phyloP scores from a whole-genome alignment of 2,329 filamentous ascomycete species.

The Calonectria pauciramosa region DNA sequence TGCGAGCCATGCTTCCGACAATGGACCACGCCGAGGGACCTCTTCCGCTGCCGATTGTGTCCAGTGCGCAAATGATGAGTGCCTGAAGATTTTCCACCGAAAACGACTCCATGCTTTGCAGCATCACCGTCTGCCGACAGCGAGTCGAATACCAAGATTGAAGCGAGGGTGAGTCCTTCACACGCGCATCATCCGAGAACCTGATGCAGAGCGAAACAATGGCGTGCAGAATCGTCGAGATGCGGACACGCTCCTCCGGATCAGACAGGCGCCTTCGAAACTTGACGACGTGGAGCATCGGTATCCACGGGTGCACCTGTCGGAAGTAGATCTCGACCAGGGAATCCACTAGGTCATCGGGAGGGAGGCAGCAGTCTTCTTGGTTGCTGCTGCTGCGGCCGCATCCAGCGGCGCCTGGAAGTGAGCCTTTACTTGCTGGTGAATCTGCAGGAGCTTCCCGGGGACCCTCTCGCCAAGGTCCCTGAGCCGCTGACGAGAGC shows the following conservation, averaged over 20 bases:
- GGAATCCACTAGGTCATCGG: conserved; percentile 50
- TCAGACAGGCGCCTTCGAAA: conserved; percentile 34
- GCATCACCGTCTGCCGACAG: conserved; percentile 47
- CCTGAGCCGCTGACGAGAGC: neutral
- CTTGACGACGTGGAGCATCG: conserved; percentile 43
- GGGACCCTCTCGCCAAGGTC: neutral
- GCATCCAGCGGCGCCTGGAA: neutral
- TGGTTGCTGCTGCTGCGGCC: neutral
- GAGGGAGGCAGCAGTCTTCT: conserved; percentile 33
- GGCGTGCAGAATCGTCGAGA: conserved; percentile 53
- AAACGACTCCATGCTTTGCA: conserved; percentile 52
- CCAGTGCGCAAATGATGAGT: conserved; percentile 52
- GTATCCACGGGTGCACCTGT: conserved; percentile 56
- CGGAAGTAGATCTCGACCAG: conserved; percentile 53
- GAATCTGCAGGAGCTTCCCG: neutral
- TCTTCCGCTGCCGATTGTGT: conserved; percentile 52
- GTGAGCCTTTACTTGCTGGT: neutral
- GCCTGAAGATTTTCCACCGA: conserved; percentile 53
- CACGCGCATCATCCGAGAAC: conserved; percentile 44
- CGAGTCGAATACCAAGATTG: conserved; percentile 45
- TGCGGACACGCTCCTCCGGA: conserved; percentile 30
- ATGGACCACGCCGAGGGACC: conserved; percentile 54
- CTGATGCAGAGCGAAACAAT: conserved; percentile 48
- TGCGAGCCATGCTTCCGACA: conserved; percentile 54
- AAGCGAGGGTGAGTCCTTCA: conserved; percentile 38